Percentiles rank a stretch among this genome's conserved stretches.
phyloP scores from a whole-genome alignment of 352 stramenopile genomes.

The Phytophthora multivora region DNA sequence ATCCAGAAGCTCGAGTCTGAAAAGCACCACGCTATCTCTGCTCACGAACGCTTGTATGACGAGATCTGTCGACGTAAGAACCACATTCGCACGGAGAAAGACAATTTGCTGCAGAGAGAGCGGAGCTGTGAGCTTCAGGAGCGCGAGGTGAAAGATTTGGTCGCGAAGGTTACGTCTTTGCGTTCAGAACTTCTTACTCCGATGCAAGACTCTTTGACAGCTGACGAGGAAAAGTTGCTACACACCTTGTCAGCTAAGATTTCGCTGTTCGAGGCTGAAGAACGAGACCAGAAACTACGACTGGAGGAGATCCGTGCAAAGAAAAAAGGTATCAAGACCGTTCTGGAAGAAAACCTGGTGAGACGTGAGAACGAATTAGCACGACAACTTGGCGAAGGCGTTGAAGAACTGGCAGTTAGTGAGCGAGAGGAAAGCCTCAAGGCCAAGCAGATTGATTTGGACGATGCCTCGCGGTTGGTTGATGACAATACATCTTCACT shows the following conservation, averaged over 20 bases:
- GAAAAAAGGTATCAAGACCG: constrained; percentile 88
- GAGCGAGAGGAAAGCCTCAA: constrained; percentile 82
- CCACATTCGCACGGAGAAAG: constrained; percentile 73
- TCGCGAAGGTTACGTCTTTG: constrained; percentile 55
- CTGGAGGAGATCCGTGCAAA: constrained; percentile 91
- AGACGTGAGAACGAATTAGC: constrained; percentile 79
- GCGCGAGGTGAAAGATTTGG: constrained; percentile 65
- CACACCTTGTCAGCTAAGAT: constrained; percentile 73
- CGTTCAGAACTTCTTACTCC: constrained; percentile 64
- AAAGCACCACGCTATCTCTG: constrained; percentile 72
- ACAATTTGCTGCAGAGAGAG: constrained; percentile 58
- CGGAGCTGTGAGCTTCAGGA: constrained; percentile 63
- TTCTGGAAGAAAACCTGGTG: constrained; percentile 94
- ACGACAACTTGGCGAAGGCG: constrained; percentile 60
- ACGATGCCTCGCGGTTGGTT: constrained; percentile 75
- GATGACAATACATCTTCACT: constrained; percentile 66
- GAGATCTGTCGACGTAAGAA: constrained; percentile 81
- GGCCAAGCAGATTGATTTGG: constrained; percentile 90
- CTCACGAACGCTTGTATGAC: constrained; percentile 78
- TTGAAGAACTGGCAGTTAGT: constrained; percentile 59
- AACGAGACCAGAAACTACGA: constrained; percentile 77
- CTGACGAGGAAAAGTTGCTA: constrained; percentile 52
- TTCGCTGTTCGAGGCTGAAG: constrained; percentile 83
- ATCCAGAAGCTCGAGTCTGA: constrained; percentile 87
- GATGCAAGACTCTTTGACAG: constrained; percentile 78